Evolutionary conservation across 1,284 basidiomycete genomes (phyloP), one percentile per base, ranked within the genome.

Genomic region (Marasmius tenuissimus): DNA sequence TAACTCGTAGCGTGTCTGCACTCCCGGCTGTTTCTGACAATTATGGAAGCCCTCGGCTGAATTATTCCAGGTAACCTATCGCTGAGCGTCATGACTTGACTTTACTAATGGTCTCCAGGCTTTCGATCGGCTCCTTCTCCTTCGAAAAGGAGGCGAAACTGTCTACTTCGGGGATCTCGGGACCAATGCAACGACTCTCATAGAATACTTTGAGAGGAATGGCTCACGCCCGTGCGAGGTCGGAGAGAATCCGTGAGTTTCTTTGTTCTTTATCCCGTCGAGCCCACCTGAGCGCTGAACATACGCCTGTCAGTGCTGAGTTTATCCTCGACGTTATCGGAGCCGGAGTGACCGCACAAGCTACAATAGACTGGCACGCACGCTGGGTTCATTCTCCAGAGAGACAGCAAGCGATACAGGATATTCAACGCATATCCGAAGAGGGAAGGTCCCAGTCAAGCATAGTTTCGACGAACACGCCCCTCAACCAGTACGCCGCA

Each of bases 91-190:
- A 27, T 27, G 2, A 27, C 27, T 27, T 4, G 4, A 27, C 27
- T 27, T 27, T 27, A 4, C 27, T 27, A 27, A 27, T 27, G 27
- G 27, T 27, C 27, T 4, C 27, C 27, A 27, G 27, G 27, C 27
- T 16, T 95, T 94, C 70, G 87, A 89, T 68, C 72, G 82, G 33
- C 71, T 88, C 12, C 72, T 87, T 14, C 75, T 88, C 1, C 76
- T 90, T 8, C 78, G 79, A n/a, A 84, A 83, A 66, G 90, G 89
- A n/a, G 90, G 91, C 0, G 80, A 90, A 73, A 92, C 85, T 0
- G 88, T 90, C 1, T 93, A 91, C 72, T 93, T 92, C 67, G 92
- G 91, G 22, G 86, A 93, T 60, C 74, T 93, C 16, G 92, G 92
- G 3, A 64, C 76, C 20, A 81, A 85, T 65, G 80, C 85, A 1